phyloP scores from a whole-genome alignment of 2,329 filamentous ascomycete species.

The Cytospora chrysosperma region DNA sequence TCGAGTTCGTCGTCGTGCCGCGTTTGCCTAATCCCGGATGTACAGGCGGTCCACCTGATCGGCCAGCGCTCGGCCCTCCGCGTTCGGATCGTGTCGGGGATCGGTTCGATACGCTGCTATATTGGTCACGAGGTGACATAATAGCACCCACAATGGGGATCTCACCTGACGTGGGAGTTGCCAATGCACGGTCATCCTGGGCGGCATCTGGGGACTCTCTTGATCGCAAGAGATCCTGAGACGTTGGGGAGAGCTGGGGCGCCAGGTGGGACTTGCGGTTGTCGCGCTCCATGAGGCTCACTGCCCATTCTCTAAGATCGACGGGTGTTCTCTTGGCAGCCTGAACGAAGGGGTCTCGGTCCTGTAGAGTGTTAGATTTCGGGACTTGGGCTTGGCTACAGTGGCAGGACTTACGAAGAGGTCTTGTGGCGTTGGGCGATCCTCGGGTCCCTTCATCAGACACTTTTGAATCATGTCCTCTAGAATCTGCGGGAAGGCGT shows the following conservation, averaged over 20 bases:
- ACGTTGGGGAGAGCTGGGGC: constrained; percentile 74
- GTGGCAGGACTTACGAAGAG: constrained; percentile 69
- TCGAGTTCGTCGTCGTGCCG: constrained; percentile 51
- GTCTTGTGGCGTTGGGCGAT: constrained; percentile 88
- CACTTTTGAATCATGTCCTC: constrained; percentile 98
- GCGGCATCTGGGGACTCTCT: constrained; percentile 57
- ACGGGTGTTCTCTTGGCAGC: constrained; percentile 96
- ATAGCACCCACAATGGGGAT: constrained; percentile 65
- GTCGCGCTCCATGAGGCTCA: constrained; percentile 89
- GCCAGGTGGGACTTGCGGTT: constrained; percentile 93
- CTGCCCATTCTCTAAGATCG: constrained; percentile 88
- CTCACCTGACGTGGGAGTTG: constrained; percentile 69
- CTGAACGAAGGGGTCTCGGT: constrained; percentile 90
- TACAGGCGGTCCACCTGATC: constrained; percentile 42
- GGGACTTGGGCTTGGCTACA: background rate
- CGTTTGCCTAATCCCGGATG: constrained; percentile 56
- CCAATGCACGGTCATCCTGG: constrained; percentile 47
- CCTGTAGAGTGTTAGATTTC: constrained; percentile 49
- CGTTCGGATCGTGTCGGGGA: constrained; percentile 50
- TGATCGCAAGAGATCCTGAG: constrained; percentile 70
- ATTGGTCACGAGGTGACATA: constrained; percentile 53
- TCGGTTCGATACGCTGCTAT: constrained; percentile 45
- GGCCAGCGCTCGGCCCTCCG: constrained; percentile 43
- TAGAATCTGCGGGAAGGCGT: constrained; percentile 91
- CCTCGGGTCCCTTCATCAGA: constrained; percentile 82